Percentiles rank a stretch among this genome's conserved stretches.
phyloP scores from a whole-genome alignment of 2,329 filamentous ascomycete species.

The Fusarium irregulare region DNA sequence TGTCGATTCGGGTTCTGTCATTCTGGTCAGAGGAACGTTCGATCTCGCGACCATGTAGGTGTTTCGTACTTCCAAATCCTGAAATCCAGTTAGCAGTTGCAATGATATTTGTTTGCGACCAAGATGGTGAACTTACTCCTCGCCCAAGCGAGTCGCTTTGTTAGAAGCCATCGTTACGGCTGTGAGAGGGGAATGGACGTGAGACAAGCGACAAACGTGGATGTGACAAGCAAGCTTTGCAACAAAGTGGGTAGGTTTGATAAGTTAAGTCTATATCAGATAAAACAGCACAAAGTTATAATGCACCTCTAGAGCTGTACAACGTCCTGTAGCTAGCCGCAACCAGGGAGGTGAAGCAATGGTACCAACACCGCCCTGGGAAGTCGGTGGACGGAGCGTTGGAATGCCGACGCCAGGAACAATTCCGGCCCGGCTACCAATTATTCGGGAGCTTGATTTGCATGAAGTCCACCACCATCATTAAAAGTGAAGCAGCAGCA shows the following conservation, averaged over 20 bases:
- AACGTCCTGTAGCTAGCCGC: constrained; percentile 1
- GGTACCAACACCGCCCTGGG: constrained; percentile 38
- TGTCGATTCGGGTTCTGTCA: constrained; percentile 88
- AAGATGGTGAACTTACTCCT: constrained; percentile 63
- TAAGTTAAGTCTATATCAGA: background rate
- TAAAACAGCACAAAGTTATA: background rate
- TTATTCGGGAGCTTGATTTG: constrained; percentile 38
- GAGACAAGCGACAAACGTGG: background rate
- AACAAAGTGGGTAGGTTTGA: too few species aligned
- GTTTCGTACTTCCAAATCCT: constrained; percentile 91
- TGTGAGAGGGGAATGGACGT: background rate
- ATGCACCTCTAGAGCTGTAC: constrained; percentile 8
- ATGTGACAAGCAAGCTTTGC: background rate
- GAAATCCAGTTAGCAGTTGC: constrained; percentile 48
- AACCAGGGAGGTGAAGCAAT: constrained; percentile 31
- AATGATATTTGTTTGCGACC: constrained; percentile 3
- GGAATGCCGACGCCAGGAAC: constrained; percentile 47
- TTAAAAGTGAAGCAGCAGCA: constrained; percentile 24
- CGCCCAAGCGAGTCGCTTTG: constrained; percentile 70
- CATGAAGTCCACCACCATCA: constrained; percentile 32
- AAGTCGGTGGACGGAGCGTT: constrained; percentile 42
- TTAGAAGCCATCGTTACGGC: constrained; percentile 64
- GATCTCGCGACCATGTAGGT: background rate
- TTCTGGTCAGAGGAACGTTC: constrained; percentile 23
- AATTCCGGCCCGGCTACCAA: constrained; percentile 53